Evolutionary conservation across 495 filamentous ascomycete species (phyloP), one percentile per base, ranked within the genome.

Genomic region (Parathielavia appendiculata): DNA sequence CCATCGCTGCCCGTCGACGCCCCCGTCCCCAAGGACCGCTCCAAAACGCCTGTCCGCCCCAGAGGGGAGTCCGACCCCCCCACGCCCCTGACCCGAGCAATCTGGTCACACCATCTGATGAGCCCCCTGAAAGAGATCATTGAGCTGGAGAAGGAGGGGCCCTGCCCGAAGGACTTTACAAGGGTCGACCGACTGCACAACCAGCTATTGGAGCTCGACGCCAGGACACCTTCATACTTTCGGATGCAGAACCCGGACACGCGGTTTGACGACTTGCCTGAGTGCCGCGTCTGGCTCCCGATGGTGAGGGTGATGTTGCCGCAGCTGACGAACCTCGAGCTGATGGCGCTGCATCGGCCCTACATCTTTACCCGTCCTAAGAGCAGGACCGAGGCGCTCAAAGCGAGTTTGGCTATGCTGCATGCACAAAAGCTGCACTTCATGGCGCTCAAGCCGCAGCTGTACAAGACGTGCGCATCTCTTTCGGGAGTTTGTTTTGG

Each of bases 311-410:
- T 75, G 14, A 66, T 70, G 12, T 55, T 84, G 51, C 74, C 75
- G 30, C 78, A 78, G 46, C 64, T 78, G 11, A 60, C 74, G 20
- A 68, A 75, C 19, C 79, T 83, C 58, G 77, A 82, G 49, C 67
- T 84, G 45, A 82, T 85, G 64, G 80, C 81, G 19, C 74, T 86
- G 36, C 83, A 86, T 54, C 76, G 83, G 46, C 81, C 83, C 0
- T 86, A 82, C 63, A 80, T 86, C 39, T 86, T 86, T 57, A 81
- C 80, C 0, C 73, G 78, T n/a, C 60, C 73, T 5, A 69, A 70
- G 5, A 79, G 75, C 54, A 72, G 81, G 26, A 73, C 71, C 11
- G 75, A 79, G 52, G 81, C 83, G 16, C 67, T 86, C 0, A 75
- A 75, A 57, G 83, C 81, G 32, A 79, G 77, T 41, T 59, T 84